Evolutionary conservation across 805 yeast species (phyloP).

Genomic region (Saturnispora serradocipensis): DNA sequence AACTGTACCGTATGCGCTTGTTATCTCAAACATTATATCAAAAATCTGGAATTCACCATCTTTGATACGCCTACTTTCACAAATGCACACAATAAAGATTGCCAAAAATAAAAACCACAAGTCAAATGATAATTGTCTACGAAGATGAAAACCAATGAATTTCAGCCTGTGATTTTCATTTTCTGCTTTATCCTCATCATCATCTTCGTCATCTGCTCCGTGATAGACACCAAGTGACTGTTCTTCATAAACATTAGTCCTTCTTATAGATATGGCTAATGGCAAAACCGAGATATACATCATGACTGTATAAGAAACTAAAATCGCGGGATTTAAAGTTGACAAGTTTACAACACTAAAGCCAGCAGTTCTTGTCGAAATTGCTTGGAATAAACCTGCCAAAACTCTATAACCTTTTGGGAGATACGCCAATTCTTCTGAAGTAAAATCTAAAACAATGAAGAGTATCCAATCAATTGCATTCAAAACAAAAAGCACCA

Average conservation of each 20-base stretch:
- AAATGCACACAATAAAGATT: conserved; percentile 74
- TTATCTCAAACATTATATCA: conserved; percentile 72
- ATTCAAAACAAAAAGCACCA: conserved; percentile 64
- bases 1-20: conserved; percentile 94
- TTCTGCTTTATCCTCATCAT: conserved; percentile 23
- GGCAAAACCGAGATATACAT: conserved; percentile 98
- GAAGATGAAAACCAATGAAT: conserved; percentile 77
- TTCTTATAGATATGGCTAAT: conserved; percentile 87
- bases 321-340: conserved; percentile 77
- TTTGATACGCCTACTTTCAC: conserved; percentile 60
- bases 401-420: conserved; percentile 62
- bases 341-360: conserved; percentile 65
- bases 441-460: conserved; percentile 62
- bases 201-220: conserved; percentile 25
- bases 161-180: conserved; percentile 39
- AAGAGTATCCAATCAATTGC: conserved; percentile 73
- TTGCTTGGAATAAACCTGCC: conserved; percentile 84
- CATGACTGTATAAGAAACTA: conserved; percentile 90
- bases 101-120: conserved; percentile 90
- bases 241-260: conserved; percentile 97
- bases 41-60: conserved; percentile 55
- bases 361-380: conserved; percentile 93
- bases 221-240: conserved; percentile 87
- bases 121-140: conserved; percentile 89
- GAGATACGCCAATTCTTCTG: conserved; percentile 40